Percentiles rank a stretch among this genome's conserved stretches.
phyloP scores from a whole-genome alignment of 1,284 basidiomycete species.

The Ceratobasidium sp. region DNA sequence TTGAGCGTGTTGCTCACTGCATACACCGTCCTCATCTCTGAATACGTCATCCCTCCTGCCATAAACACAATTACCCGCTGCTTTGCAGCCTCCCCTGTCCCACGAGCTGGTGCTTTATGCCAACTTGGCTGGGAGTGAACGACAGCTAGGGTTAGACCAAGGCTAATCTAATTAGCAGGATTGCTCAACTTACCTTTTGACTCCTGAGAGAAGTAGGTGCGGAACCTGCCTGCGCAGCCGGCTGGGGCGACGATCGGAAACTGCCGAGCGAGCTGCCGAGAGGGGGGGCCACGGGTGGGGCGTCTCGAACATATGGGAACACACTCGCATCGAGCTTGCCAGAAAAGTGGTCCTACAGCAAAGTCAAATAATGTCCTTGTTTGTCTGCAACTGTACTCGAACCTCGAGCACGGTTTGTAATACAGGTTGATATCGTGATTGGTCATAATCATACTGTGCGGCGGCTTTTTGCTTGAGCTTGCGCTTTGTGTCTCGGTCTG shows the following conservation, averaged over 20 bases:
- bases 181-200: slow-evolving; percentile 52
- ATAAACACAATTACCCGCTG: slow-evolving; percentile 93
- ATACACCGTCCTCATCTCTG: slow-evolving; percentile 92
- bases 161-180: slow-evolving; percentile 10
- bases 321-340: slow-evolving; percentile 79
- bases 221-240: slow-evolving; percentile 49
- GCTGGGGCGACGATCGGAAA: slow-evolving; percentile 54
- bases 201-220: slow-evolving; percentile 80
- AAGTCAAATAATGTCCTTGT: not conserved
- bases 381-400: slow-evolving; percentile 39
- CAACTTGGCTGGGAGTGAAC: slow-evolving; percentile 69
- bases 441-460: slow-evolving; percentile 90
- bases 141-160: slow-evolving; percentile 53
- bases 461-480: slow-evolving; percentile 80
- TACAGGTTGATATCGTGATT: slow-evolving; percentile 92
- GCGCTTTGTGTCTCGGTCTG: slow-evolving; percentile 80
- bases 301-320: slow-evolving; percentile 94
- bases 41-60: slow-evolving; percentile 96
- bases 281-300: slow-evolving; percentile 67
- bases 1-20: slow-evolving; percentile 76
- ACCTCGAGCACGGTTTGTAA: slow-evolving; percentile 88
- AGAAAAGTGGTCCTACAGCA: slow-evolving; percentile 76
- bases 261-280: slow-evolving; percentile 60
- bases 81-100: slow-evolving; percentile 63
- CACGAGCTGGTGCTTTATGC: slow-evolving; percentile 74